These are phyloP conservation scores for Clonostachys rhizophaga DNA, from an alignment of 2,329 filamentous ascomycete genomes.

Conservation along the genomic window DNA sequence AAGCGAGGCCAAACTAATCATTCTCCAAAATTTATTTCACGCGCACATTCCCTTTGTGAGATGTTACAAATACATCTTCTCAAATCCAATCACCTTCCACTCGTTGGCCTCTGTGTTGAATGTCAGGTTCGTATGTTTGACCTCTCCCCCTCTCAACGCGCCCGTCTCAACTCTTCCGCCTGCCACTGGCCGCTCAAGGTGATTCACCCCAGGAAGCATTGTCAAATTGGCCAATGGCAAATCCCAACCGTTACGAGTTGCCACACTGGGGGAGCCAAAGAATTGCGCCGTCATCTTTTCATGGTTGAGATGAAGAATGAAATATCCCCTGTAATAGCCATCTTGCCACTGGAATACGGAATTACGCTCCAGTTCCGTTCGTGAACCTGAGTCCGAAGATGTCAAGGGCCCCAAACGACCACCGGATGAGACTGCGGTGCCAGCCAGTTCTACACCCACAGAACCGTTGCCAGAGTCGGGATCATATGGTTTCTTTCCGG, in stretches of 20 bases:
- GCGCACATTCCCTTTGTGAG: no score
- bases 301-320: conserved; percentile 54
- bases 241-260: conserved; percentile 57
- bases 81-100: conserved; percentile 15
- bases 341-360: conserved; percentile 69
- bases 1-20: no score
- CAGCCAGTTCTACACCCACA: conserved; percentile 61
- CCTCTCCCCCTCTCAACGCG: conserved; percentile 41
- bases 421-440: conserved; percentile 59
- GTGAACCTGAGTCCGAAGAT: conserved; percentile 37
- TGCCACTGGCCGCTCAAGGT: conserved; percentile 35
- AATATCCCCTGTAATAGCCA: conserved; percentile 71
- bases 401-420: conserved; percentile 53
- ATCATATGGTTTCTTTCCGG: conserved; percentile 48
- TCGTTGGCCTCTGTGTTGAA: conserved; percentile 19
- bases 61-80: conserved; percentile 8
- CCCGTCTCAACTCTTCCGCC: conserved; percentile 46
- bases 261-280: conserved; percentile 56
- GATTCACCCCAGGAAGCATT: conserved; percentile 57
- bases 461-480: conserved; percentile 45
- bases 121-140: conserved; percentile 45
- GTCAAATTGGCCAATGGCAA: conserved; percentile 68
- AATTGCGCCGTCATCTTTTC: conserved; percentile 57
- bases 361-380: conserved; percentile 43
- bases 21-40: no score